Percentiles rank a stretch among this genome's conserved stretches.
Conservation (phyloP, 2,329 filamentous ascomycete species). For the Exophiala calicioides region DNA sequence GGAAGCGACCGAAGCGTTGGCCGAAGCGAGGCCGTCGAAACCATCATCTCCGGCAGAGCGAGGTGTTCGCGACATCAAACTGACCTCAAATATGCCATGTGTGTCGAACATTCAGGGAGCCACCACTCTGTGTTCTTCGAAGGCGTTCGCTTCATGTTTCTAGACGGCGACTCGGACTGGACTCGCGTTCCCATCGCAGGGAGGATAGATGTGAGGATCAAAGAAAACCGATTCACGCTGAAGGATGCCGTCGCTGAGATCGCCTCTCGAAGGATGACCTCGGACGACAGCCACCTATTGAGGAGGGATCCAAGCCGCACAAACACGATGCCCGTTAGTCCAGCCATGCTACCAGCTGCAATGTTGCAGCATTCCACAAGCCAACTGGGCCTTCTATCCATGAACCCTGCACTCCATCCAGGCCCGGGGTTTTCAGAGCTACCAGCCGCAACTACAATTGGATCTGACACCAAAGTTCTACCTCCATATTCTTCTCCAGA, state of each 20-base stretch:
- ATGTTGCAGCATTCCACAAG: not conserved
- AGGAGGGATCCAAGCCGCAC: conserved; percentile 6
- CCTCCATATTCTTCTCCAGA: conserved; percentile 8
- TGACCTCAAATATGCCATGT: conserved; percentile 20
- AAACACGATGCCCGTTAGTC: not conserved
- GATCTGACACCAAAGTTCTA: conserved; percentile 8
- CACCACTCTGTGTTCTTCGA: conserved; percentile 21
- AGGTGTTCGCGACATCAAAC: conserved; percentile 16
- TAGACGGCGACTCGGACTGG: conserved; percentile 12
- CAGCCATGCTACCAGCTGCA: not conserved
- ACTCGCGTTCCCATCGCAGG: conserved; percentile 17
- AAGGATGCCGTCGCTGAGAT: conserved; percentile 22
- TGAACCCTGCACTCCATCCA: not conserved
- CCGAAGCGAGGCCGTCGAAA: conserved; percentile 16
- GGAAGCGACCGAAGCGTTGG: conserved; percentile 18
- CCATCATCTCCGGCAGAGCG: conserved; percentile 12
- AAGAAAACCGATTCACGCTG: conserved; percentile 18
- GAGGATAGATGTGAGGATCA: conserved; percentile 19
- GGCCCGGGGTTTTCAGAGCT: conserved; percentile 6
- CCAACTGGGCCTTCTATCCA: no score
- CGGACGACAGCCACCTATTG: conserved; percentile 14
- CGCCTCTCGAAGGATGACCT: conserved; percentile 14
- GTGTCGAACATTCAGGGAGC: conserved; percentile 11
- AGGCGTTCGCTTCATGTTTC: conserved; percentile 16
- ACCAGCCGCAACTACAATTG: conserved; percentile 3